Evolutionary conservation across 768 basidiomycete species (phyloP).

Genomic region (Cubamyces sp.): DNA sequence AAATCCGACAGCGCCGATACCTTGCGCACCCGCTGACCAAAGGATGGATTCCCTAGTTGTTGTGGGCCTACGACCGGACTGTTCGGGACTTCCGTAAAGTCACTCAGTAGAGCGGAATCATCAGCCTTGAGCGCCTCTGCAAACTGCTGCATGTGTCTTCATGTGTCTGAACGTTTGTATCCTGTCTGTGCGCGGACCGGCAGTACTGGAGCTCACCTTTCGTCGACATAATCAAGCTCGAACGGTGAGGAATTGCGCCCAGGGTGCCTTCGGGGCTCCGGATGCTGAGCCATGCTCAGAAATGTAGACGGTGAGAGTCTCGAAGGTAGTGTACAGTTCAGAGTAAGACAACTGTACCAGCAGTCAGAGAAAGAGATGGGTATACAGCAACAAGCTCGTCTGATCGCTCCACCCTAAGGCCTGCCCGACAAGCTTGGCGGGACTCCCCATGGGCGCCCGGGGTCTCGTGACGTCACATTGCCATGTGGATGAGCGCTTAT

Average conservation of each 20-base stretch:
- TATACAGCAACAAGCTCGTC: background rate
- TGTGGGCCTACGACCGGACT: slow-evolving; percentile 21
- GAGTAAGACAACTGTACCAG: slow-evolving; percentile 7
- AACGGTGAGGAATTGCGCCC: slow-evolving; percentile 34
- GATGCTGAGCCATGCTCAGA: slow-evolving; percentile 3
- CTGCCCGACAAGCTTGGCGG: background rate
- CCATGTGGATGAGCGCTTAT: too few relatives aligned
- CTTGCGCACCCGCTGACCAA: slow-evolving; percentile 65
- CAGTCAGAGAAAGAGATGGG: slow-evolving; percentile 12
- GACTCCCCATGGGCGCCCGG: background rate
- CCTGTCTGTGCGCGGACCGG: slow-evolving; percentile 37
- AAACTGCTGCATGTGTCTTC: slow-evolving; percentile 76
- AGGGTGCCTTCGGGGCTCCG: background rate
- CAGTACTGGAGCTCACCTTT: slow-evolving; percentile 53
- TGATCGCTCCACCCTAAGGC: background rate
- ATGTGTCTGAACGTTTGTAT: background rate
- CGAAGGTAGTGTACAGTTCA: slow-evolving; percentile 13
- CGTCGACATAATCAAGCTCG: slow-evolving; percentile 65
- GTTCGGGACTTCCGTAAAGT: slow-evolving; percentile 30
- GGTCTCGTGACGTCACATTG: background rate
- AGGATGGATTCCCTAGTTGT: slow-evolving; percentile 17
- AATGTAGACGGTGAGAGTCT: background rate
- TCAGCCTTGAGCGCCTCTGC: slow-evolving; percentile 60
- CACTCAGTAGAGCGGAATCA: slow-evolving; percentile 23
- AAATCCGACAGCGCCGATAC: slow-evolving; percentile 86